Evolutionary conservation across 2,329 filamentous ascomycete species (phyloP), one percentile per base, ranked within the genome.

Genomic region (Teratosphaeria nubilosa): DNA sequence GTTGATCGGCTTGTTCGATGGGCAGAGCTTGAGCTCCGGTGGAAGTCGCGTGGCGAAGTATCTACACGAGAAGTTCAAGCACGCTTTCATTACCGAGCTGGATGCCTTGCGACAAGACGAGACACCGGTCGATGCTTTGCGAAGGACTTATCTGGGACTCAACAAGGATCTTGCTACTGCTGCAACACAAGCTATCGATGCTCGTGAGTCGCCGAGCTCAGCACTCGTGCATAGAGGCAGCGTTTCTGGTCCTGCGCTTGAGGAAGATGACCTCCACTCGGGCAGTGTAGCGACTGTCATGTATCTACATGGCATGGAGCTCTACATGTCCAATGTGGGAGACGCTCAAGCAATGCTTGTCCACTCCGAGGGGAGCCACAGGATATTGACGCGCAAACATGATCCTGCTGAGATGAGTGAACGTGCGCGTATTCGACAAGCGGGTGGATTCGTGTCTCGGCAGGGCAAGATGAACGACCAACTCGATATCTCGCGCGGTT

Each of bases 31-130:
- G 59, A 89, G 90, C 2, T 91, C 84, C 61, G 89, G 91, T 60
- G 95, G 94, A 51, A 96, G 91, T 62, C 95, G 95, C 76, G 90
- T 99, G 65, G 91, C 94, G 63, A 97, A 96, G 72, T 99, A 90
- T 68, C 78, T 99, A 31, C 92, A 99, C 70, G 94, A 99, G 75
- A 92, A 96, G 69, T 96, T 99, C 73, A 88, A 89, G 25, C 82
- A 87, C 60, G 87, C 90, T 16, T 94, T 99, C 68, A 83, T 83
- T 5, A 82, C 87, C 57, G 92, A 99, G 74, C 74, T 99, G 55
- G 90, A 90, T 63, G 82, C 79, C 59, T 72, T 95, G 66, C 77
- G 83, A n/a, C 34, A 55, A 5, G 64, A 64, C n/a, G 94, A 97
- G 70, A 89, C 83, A 0, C 87, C 92, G 0, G 78, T 81, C 7